These are phyloP conservation scores for Dictyostelium brefeldianum DNA, from an alignment of 78 protist genomes.

Conservation along the genomic window DNA sequence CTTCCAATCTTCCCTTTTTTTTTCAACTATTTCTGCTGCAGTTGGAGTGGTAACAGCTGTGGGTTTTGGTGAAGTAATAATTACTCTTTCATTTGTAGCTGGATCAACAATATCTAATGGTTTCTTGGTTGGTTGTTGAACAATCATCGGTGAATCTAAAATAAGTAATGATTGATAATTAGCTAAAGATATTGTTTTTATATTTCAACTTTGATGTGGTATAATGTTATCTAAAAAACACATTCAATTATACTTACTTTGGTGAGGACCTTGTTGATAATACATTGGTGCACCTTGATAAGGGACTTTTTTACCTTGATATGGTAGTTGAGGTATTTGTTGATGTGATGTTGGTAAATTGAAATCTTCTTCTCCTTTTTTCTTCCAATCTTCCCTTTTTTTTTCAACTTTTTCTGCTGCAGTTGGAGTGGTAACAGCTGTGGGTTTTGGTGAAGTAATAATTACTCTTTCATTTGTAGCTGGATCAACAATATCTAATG, in stretches of 20 bases:
- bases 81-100: slow-evolving; percentile 22
- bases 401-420: too few species aligned
- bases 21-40: slow-evolving; percentile 9
- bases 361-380: too few species aligned
- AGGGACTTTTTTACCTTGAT: too few species aligned
- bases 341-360: too few species aligned
- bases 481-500: too few species aligned
- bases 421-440: too few species aligned
- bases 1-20: slow-evolving; percentile 67
- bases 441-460: too few species aligned
- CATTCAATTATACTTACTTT: background rate
- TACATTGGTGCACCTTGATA: too few species aligned
- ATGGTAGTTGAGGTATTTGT: too few species aligned
- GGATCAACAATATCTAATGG: slow-evolving; percentile 48
- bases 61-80: background rate
- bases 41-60: background rate
- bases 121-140: background rate
- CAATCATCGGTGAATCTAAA: background rate
- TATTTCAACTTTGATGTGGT: background rate
- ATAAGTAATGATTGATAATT: background rate
- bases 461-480: too few species aligned
- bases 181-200: background rate
- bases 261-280: background rate
- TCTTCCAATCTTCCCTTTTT: too few species aligned
- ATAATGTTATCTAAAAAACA: background rate